Conservation (phyloP, 805 yeast genomes). For the Lachancea sp. region DNA sequence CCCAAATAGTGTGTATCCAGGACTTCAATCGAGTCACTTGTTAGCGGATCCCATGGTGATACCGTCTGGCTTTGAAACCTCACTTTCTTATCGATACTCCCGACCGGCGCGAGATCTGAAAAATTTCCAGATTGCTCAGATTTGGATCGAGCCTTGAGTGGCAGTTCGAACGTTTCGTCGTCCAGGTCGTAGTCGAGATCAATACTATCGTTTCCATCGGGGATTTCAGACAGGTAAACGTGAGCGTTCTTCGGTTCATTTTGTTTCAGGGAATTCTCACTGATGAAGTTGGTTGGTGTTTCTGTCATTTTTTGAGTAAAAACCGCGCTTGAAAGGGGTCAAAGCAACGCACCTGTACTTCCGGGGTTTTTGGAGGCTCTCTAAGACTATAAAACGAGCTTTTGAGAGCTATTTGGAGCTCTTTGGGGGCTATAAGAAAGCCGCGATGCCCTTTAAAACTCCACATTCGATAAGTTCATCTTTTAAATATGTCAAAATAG, state of each 20-base stretch:
- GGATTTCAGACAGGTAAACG: not conserved
- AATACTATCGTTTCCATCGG: not conserved
- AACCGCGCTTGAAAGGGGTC: not conserved
- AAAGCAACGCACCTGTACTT: not conserved
- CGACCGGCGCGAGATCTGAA: constrained; percentile 15
- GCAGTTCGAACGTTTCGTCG: constrained; percentile 20
- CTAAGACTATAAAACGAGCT: too few species aligned
- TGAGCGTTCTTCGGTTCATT: not conserved
- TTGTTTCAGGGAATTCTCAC: not conserved
- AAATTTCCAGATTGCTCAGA: constrained; percentile 17
- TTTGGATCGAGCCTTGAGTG: constrained; percentile 16
- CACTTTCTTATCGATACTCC: constrained; percentile 15
- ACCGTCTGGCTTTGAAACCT: constrained; percentile 13
- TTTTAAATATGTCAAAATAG: too few species aligned
- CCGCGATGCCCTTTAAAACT: not conserved
- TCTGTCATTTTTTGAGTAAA: too few species aligned
- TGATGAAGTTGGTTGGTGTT: not conserved
- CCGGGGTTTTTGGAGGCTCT: too few species aligned
- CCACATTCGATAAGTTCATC: too few species aligned
- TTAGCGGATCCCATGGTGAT: constrained; percentile 2
- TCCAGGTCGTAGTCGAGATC: constrained; percentile 7
- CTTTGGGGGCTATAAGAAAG: too few species aligned
- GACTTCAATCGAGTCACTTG: constrained; percentile 1
- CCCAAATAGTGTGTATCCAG: not conserved
- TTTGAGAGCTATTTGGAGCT: too few species aligned